Base-by-base conservation (phyloP, 1,139 yeast species). In the Suhomyces atakaporum region DNA sequence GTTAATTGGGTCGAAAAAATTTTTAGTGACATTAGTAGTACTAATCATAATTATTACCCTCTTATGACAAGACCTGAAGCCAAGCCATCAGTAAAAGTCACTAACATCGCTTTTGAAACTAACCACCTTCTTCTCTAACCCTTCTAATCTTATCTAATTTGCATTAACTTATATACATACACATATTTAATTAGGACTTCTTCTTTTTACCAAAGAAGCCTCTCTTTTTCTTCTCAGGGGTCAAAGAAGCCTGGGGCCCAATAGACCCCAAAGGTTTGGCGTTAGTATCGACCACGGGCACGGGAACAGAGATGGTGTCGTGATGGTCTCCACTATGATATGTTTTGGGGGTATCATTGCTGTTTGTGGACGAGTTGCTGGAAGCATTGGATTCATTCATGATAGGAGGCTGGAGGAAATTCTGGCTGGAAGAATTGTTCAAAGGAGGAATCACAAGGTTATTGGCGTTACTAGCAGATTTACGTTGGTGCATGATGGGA, bases 241-340 rank as follows among this genome's bases (percentile, higher is more conserved):
- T 41, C 1, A 41, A 36, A 1, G 39, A 35, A 5, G 45, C 49
- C 4, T 55, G 44, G 7, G 44, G 43, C 4, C 58, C 45, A n/a
- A 63, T 52, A 1, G 50, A 58, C 4, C 74, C 75, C 34, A 67
- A 54, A 4, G 75, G 75, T 39, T 65, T 66, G 6, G 62, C 59
- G 19, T 65, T 66, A 5, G 62, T 58, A 20, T 53, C 59, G 11
- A 39, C 34, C 9, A 22, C 31, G 5, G 52, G 52, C 9, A 45
- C 50, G 3, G 49, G 49, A 12, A 47, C 25, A 11, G 51, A 47
- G 14, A 29, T 9, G 33, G 42, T 46, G 31, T 37, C 38, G 38
- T 29, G 36, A 38, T 44, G 36, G 14, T 57, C 64, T 8, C 26
- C 35, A 31, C 43, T 47, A 23, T 42, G 36, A 22, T 46, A 25